Evolutionary conservation across 169 alveolate genomes (phyloP), one percentile per base, ranked within the genome.

Genomic region (Plasmodium berghei): DNA sequence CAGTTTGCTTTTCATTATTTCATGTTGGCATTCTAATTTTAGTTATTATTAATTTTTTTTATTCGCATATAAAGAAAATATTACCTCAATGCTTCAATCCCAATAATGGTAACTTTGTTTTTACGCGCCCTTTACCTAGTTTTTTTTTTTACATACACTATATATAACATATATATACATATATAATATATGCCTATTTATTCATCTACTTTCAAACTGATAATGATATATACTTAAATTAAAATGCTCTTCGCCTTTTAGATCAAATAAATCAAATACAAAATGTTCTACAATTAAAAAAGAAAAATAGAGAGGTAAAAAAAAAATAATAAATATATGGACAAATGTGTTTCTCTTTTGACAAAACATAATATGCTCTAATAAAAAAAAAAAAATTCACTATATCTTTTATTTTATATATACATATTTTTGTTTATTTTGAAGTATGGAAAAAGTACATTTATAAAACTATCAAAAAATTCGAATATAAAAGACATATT

Each of bases 1-100:
- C 90, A 4, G 83, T 80, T 62, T 80, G 90, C 34, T 80, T 80
- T 80, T 80, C 90, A 24, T 42, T 80, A n/a, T 72, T 80, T 18
- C 90, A 80, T 16, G 73, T 80, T 24, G 90, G 80, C 10, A 42
- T 61, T 26, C 26, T 80, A 34, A 49, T 80, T 54, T 54, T 80
- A 20, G 42, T 80, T 24, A 55, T 64, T 24, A 14, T 80, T 14
- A 80, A 80, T 80, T 80, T 42, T 26, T 80, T 80, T 70, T 80
- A 66, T 6, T 58, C 85, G n/a, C 72, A 66, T 61, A 28, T 80
- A 24, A 80, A 80, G 59, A 80, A 80, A 34, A 34, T 54, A 9
- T n/a, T 80, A 34, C 80, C 83, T 12, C 61, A 18, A n/a, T 67
- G 26, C 20, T 70, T 80, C 14, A 2, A 20, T 1, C 24, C 20